A percentile compares a stretch with the other conserved stretches of the same genome.
phyloP scores from a whole-genome alignment of 768 basidiomycete genomes.

The Pholiota molesta region DNA sequence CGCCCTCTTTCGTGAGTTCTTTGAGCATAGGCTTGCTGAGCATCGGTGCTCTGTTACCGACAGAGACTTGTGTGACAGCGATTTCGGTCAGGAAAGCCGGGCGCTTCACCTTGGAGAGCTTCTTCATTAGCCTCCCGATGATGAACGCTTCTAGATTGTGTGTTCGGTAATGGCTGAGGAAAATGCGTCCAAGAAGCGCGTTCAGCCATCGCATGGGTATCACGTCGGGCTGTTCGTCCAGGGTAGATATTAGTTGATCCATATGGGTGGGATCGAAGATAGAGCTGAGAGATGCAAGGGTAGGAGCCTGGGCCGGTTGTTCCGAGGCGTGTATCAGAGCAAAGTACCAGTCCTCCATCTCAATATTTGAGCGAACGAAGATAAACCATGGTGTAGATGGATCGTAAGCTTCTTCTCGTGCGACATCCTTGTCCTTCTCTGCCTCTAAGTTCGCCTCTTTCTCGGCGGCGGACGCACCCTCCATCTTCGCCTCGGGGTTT shows the following conservation, averaged over 20 bases:
- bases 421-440: constrained; percentile 47
- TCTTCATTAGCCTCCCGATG: constrained; percentile 89
- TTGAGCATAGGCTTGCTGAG: constrained; percentile 98
- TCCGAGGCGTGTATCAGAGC: constrained; percentile 76
- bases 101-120: constrained; percentile 88
- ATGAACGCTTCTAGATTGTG: constrained; percentile 81
- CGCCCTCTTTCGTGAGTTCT: constrained; percentile 92
- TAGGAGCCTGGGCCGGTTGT: constrained; percentile 62
- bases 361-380: constrained; percentile 83
- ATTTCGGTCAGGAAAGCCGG: constrained; percentile 87
- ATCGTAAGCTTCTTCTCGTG: constrained; percentile 54
- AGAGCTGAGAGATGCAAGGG: constrained; percentile 57
- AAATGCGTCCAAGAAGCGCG: constrained; percentile 88
- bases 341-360: constrained; percentile 98
- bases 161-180: constrained; percentile 91
- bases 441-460: constrained; percentile 35
- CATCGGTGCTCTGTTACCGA: constrained; percentile 82
- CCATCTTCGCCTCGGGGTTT: constrained; percentile 32
- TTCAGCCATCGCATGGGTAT: constrained; percentile 99
- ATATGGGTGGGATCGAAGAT: constrained; percentile 82
- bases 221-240: constrained; percentile 94
- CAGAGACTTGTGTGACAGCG: constrained; percentile 84
- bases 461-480: constrained; percentile 29
- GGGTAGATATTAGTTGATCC: constrained; percentile 76
- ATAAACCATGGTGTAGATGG: constrained; percentile 85